Evolutionary conservation across 1,139 yeast genomes (phyloP), one percentile per base, ranked within the genome.

Genomic region (Kodamaea derodonti): DNA sequence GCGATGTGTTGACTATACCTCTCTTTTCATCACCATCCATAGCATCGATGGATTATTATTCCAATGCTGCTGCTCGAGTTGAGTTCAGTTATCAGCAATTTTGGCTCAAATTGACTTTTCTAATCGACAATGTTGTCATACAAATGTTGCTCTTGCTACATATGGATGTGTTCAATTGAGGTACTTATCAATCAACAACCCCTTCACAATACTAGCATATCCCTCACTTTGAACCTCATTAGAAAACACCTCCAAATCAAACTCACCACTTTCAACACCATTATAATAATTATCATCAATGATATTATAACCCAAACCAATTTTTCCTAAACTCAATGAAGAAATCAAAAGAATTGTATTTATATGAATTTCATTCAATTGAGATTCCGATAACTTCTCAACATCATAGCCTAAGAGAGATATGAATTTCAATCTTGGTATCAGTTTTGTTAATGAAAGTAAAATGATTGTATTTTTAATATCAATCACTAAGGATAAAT

Each of bases 391-490:
- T 25, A 41, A 38, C 2, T 40, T 41, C 7, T 34, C 32, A 8
- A 15, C 9, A 9, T 22, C 15, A 37, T 56, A 55, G 2, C 69
- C 71, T 43, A 65, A 38, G 17, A 54, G 39, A 13, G 43, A 38
- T 2, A 62, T 35, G 36, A 64, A 24, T 33, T 54, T 54, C 8
- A 24, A 22, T 8, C 57, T 38, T 1, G 62, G 45, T 8, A 62
- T 54, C 24, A 47, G 41, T 28, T 45, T 48, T 1, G 56, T 48
- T 24, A 52, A 47, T 3, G 65, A 53, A 27, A 65, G 40, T 11
- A 62, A 45, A 31, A 61, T 38, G 16, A 64, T 41, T 29, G 60
- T 57, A 14, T 47, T 48, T 42, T 65, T 65, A 38, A 53, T 47
- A 37, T 60, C 65, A 15, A 64, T 51, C 9, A 60, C 49, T n/a